Conservation (phyloP, 768 basidiomycete genomes). For the Suillus tomentosus region DNA sequence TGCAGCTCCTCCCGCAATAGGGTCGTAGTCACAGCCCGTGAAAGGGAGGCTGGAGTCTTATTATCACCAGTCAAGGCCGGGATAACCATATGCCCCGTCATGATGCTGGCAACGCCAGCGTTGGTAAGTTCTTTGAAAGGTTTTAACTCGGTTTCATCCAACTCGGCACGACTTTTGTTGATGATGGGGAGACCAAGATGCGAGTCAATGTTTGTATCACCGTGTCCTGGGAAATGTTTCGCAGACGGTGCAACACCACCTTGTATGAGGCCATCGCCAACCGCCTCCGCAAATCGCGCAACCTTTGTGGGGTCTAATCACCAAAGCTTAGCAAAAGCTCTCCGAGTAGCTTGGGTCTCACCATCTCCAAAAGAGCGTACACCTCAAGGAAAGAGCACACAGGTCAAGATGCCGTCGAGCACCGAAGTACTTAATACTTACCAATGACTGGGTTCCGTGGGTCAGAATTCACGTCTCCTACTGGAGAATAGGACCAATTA, state of each 20-base stretch:
- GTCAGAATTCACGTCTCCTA: constrained; percentile 75
- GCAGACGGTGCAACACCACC: constrained; percentile 58
- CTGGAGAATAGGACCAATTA: constrained; percentile 73
- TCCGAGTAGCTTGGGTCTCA: constrained; percentile 26
- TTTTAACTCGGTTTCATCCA: constrained; percentile 52
- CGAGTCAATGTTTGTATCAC: constrained; percentile 72
- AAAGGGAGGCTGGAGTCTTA: constrained; percentile 62
- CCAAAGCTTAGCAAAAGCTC: background rate
- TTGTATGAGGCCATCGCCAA: constrained; percentile 47
- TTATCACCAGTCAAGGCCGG: constrained; percentile 52
- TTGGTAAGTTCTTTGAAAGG: constrained; percentile 56
- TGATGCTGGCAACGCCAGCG: constrained; percentile 52
- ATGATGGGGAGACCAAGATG: constrained; percentile 68
- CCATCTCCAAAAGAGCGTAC: constrained; percentile 74
- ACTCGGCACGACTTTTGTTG: constrained; percentile 44
- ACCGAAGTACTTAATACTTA: constrained; percentile 26
- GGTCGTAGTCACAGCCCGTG: constrained; percentile 49
- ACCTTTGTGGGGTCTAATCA: constrained; percentile 55
- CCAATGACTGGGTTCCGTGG: constrained; percentile 72
- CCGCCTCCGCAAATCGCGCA: constrained; percentile 47
- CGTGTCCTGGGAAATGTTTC: constrained; percentile 78
- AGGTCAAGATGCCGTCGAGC: background rate
- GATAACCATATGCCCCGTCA: constrained; percentile 77
- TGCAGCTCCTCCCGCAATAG: constrained; percentile 53
- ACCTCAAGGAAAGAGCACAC: constrained; percentile 37